Evolutionary conservation across 352 stramenopile genomes (phyloP).

Genomic region (Phytophthora kernoviae): DNA sequence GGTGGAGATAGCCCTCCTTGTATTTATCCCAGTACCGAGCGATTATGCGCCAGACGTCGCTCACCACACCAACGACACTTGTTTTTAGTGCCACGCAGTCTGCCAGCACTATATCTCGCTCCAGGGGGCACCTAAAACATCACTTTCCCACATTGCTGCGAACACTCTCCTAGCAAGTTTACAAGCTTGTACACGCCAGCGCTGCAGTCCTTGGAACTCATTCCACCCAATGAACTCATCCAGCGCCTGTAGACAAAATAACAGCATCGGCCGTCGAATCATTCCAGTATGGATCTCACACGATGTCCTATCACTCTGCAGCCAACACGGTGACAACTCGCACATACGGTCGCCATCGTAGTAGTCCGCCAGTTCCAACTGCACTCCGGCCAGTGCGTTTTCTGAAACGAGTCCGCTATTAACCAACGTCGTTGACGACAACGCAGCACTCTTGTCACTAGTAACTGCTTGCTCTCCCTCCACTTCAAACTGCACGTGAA

Average conservation of each 20-base stretch:
- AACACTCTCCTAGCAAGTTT: slow-evolving; percentile 64
- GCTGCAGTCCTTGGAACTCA: slow-evolving; percentile 31
- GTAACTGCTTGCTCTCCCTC: slow-evolving; percentile 16
- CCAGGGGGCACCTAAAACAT: slow-evolving; percentile 29
- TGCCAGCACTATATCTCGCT: slow-evolving; percentile 42
- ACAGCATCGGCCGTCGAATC: slow-evolving; percentile 59
- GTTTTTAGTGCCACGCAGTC: slow-evolving; percentile 45
- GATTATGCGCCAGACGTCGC: slow-evolving; percentile 67
- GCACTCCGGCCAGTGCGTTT: slow-evolving; percentile 9
- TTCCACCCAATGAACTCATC: slow-evolving; percentile 71
- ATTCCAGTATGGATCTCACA: slow-evolving; percentile 49
- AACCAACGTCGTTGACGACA: slow-evolving; percentile 38
- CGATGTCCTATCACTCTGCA: slow-evolving; percentile 32
- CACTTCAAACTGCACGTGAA: slow-evolving; percentile 24
- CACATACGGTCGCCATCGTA: slow-evolving; percentile 69
- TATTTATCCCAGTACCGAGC: slow-evolving; percentile 63
- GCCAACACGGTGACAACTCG: slow-evolving; percentile 69
- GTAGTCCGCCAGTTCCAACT: slow-evolving; percentile 69
- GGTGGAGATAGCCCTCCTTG: slow-evolving; percentile 68
- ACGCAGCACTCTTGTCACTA: slow-evolving; percentile 12
- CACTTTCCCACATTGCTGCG: slow-evolving; percentile 53
- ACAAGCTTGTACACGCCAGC: slow-evolving; percentile 54
- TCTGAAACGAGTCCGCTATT: slow-evolving; percentile 32
- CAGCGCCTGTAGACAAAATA: slow-evolving; percentile 76
- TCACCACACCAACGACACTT: slow-evolving; percentile 45